Conservation (phyloP, 1,139 yeast genomes). For the Taphrina deformans region DNA sequence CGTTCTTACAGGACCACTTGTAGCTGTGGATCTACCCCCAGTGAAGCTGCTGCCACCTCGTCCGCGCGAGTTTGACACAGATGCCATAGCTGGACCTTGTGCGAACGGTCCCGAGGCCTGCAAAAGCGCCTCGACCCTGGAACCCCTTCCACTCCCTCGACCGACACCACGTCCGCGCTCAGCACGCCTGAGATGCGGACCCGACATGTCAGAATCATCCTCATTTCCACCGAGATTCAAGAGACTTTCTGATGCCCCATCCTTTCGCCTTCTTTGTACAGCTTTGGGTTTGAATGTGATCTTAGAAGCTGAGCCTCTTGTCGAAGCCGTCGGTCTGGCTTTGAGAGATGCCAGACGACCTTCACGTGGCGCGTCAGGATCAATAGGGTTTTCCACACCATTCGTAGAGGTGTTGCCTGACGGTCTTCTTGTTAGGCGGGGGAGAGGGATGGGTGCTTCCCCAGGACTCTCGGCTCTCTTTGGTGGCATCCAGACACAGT, state of each 20-base stretch:
- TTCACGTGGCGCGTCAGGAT: slow-evolving; percentile 19
- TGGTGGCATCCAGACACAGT: slow-evolving; percentile 9
- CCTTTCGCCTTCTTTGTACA: slow-evolving; percentile 25
- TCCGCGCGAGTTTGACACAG: neutral
- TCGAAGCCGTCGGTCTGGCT: slow-evolving; percentile 2
- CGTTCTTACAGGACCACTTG: neutral
- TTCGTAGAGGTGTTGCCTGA: slow-evolving; percentile 13
- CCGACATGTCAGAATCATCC: neutral
- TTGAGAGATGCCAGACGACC: slow-evolving; percentile 22
- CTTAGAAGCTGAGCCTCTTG: slow-evolving; percentile 10
- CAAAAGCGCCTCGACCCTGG: slow-evolving; percentile 32
- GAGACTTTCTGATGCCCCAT: slow-evolving; percentile 6
- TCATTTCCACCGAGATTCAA: neutral
- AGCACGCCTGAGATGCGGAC: slow-evolving; percentile 13
- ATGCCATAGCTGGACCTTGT: slow-evolving; percentile 29
- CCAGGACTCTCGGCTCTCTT: neutral
- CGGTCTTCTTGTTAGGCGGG: slow-evolving; percentile 5
- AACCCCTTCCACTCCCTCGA: slow-evolving; percentile 44
- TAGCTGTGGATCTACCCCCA: neutral
- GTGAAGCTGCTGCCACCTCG: neutral
- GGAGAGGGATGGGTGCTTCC: neutral
- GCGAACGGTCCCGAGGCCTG: slow-evolving; percentile 32
- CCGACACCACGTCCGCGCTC: slow-evolving; percentile 55
- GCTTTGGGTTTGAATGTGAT: slow-evolving; percentile 29
- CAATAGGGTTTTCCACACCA: slow-evolving; percentile 11